Conservation (phyloP, 2,329 filamentous ascomycete species). For the Fusarium globosum region DNA sequence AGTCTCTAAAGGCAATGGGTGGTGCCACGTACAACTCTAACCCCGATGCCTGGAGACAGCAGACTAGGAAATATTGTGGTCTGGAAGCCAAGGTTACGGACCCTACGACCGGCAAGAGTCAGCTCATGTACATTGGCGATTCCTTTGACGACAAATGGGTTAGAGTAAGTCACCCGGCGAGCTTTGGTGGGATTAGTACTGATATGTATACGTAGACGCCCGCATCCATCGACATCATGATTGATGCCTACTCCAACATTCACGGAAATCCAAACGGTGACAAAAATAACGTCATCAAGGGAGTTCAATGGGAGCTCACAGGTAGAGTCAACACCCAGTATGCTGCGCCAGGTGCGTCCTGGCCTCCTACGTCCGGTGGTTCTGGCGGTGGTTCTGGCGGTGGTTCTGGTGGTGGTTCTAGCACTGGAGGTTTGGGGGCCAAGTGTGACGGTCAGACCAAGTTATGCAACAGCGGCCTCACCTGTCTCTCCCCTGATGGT, state of each 20-base stretch:
- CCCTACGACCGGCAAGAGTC: not conserved
- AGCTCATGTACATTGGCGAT: not conserved
- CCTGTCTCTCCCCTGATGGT: not conserved
- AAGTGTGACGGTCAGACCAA: not conserved
- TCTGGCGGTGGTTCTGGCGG: not conserved
- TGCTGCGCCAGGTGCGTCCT: not conserved
- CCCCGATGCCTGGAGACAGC: not conserved
- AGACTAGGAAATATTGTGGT: not conserved
- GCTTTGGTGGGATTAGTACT: not conserved
- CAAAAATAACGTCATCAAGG: not conserved
- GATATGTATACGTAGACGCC: not conserved
- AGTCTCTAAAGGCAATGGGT: not conserved
- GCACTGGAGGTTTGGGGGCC: not conserved
- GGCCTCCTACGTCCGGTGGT: not conserved
- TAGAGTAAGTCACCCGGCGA: rapidly evolving
- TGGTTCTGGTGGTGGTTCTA: not conserved
- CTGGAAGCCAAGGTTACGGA: not conserved
- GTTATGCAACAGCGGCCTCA: not conserved
- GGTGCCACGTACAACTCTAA: not conserved
- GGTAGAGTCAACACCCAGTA: not conserved
- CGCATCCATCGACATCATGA: not conserved
- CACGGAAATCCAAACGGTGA: not conserved
- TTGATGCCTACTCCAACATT: not conserved
- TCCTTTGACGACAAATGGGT: not conserved
- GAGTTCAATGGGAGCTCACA: not conserved